Evolutionary conservation across 805 yeast species (phyloP).

Genomic region (Huiozyma sinensis): DNA sequence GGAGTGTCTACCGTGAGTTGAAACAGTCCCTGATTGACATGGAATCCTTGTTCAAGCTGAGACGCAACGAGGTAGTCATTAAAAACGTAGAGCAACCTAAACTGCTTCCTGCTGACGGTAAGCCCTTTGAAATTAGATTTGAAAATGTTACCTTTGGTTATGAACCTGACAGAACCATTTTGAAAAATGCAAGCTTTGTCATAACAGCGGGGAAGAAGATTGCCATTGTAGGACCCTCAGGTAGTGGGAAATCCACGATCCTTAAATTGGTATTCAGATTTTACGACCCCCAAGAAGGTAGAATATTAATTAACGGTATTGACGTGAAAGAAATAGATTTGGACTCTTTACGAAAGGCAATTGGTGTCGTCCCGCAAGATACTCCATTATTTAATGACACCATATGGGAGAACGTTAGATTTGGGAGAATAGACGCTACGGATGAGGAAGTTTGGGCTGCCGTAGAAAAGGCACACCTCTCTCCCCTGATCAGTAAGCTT

Average conservation of each 20-base stretch:
- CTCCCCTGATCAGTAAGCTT: constrained; percentile 48
- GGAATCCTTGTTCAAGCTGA: constrained; percentile 87
- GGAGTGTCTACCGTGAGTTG: constrained; percentile 90
- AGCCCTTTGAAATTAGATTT: constrained; percentile 70
- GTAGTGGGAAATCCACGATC: constrained; percentile 90
- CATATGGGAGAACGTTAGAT: constrained; percentile 75
- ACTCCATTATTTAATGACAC: constrained; percentile 92
- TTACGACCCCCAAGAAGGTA: constrained; percentile 71
- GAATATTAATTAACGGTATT: constrained; percentile 79
- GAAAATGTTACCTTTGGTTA: constrained; percentile 92
- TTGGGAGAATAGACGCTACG: constrained; percentile 66
- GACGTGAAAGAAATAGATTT: constrained; percentile 68
- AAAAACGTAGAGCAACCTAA: constrained; percentile 57
- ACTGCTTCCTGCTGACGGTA: constrained; percentile 24
- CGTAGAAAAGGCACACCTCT: constrained; percentile 61
- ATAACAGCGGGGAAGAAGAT: constrained; percentile 87
- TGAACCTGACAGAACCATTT: constrained; percentile 77
- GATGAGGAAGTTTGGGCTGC: constrained; percentile 61
- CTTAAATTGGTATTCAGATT: constrained; percentile 77
- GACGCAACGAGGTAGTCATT: constrained; percentile 60
- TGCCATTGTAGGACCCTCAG: constrained; percentile 94
- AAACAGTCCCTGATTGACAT: constrained; percentile 89
- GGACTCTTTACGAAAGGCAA: constrained; percentile 57
- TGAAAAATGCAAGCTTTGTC: constrained; percentile 67
- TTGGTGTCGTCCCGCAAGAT: constrained; percentile 96